Conservation (phyloP, 192 early-diverging fungal species). For the Backusella psychrophila region DNA sequence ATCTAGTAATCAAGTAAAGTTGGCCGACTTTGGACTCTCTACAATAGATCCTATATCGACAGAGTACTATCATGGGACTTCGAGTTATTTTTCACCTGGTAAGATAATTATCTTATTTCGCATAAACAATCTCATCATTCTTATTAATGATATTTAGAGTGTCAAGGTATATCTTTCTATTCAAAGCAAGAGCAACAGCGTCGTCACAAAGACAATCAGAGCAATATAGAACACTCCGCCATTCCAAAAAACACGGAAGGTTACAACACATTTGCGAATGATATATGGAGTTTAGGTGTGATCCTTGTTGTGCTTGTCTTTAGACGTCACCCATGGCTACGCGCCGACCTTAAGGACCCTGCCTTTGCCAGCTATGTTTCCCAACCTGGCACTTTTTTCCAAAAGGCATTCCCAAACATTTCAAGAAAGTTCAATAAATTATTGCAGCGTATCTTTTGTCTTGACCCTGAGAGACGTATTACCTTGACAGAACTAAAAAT, state of each 20-base stretch:
- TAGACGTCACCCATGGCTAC: constrained; percentile 77
- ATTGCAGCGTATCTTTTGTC: constrained; percentile 42
- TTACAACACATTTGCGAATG: constrained; percentile 59
- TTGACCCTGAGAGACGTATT: constrained; percentile 44
- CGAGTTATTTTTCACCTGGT: constrained; percentile 59
- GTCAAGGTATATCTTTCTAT: constrained; percentile 46
- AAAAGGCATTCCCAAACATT: constrained; percentile 49
- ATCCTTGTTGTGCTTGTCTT: constrained; percentile 81
- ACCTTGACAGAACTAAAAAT: constrained; percentile 32
- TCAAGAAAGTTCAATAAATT: constrained; percentile 58
- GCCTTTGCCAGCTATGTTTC: constrained; percentile 53
- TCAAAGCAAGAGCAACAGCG: not conserved
- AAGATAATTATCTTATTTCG: not conserved
- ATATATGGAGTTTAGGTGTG: constrained; percentile 95
- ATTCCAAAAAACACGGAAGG: constrained; percentile 16
- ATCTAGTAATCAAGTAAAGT: constrained; percentile 60
- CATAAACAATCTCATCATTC: not conserved
- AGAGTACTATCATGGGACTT: constrained; percentile 64
- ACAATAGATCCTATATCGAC: constrained; percentile 62
- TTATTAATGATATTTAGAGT: constrained; percentile 38
- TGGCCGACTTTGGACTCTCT: constrained; percentile 94
- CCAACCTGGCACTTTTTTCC: constrained; percentile 58
- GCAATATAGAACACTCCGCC: not conserved
- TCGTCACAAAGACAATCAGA: constrained; percentile 23
- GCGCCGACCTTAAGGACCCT: constrained; percentile 63